Evolutionary conservation across 2,329 filamentous ascomycete genomes (phyloP).

Genomic region (Endoconidiophora laricicola): DNA sequence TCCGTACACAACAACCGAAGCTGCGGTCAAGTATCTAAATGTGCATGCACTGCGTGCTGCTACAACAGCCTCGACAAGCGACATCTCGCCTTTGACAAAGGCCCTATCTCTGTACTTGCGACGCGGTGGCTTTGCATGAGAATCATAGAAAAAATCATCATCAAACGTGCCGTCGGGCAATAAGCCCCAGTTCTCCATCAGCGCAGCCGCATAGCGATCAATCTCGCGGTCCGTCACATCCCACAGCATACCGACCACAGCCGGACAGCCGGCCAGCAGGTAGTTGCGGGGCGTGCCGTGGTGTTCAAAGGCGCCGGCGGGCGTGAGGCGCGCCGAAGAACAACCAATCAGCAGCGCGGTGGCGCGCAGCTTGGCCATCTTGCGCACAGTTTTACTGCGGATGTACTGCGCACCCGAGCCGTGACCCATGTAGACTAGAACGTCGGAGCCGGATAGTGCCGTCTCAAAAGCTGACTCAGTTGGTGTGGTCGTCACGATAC

Average conservation of each 20-base stretch:
- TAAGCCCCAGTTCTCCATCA: slow-evolving; percentile 79
- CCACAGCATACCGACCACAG: slow-evolving; percentile 86
- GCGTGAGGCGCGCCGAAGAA: slow-evolving; percentile 57
- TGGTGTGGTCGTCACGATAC: slow-evolving; percentile 52
- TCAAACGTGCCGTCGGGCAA: slow-evolving; percentile 32
- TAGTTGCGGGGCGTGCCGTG: slow-evolving; percentile 84
- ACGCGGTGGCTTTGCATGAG: slow-evolving; percentile 60
- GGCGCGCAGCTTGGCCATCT: slow-evolving; percentile 56
- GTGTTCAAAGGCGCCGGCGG: slow-evolving; percentile 66
- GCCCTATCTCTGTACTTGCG: slow-evolving; percentile 42
- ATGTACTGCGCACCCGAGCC: slow-evolving; percentile 92
- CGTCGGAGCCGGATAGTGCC: slow-evolving; percentile 46
- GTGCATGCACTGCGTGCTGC: slow-evolving; percentile 63
- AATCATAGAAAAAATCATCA: slow-evolving; percentile 41
- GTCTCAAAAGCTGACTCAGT: slow-evolving; percentile 61
- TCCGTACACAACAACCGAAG: slow-evolving; percentile 85
- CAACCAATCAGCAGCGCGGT: slow-evolving; percentile 88
- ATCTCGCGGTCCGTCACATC: slow-evolving; percentile 97
- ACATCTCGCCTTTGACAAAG: slow-evolving; percentile 24
- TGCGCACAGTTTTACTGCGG: slow-evolving; percentile 64
- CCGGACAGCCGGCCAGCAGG: slow-evolving; percentile 71
- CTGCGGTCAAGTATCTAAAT: slow-evolving; percentile 81
- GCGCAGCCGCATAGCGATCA: slow-evolving; percentile 67
- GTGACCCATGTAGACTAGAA: slow-evolving; percentile 90
- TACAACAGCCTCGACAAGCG: slow-evolving; percentile 67